Evolutionary conservation across 495 filamentous ascomycete genomes (phyloP), one percentile per base, ranked within the genome.

Genomic region (Talaromyces borbonicus): DNA sequence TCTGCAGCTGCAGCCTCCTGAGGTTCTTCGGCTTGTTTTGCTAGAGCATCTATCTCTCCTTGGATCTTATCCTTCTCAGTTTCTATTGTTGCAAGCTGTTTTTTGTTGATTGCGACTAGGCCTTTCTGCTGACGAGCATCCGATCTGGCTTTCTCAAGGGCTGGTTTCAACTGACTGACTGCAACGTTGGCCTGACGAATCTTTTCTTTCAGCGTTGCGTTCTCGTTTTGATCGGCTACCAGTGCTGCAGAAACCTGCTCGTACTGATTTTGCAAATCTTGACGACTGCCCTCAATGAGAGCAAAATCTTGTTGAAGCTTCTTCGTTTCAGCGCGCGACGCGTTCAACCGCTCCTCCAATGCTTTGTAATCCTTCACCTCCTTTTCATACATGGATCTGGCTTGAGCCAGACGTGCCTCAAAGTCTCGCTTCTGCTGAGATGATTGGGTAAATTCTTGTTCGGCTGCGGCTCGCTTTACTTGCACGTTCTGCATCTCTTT

Each of bases 401-500:
- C 79, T 54, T 92, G 86, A 1, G 84, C 75, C 20, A 98, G 72
- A 14, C 93, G 83, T 23, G 79, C 67, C 65, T 98, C 92, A 52
- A 98, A 90, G 49, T 93, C 85, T 44, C 81, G 81, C 68, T 96
- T 98, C 58, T 96, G 90, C 25, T 78, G 73, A 15, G 72, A 85
- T 24, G 83, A 79, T 47, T 87, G 81, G 47, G 77, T 81, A 38
- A 98, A 61, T 31, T 90, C 83, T 42, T 81, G 80, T 60, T 95
- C 87, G 2, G 84, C 82, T 5, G 80, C 77, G 2, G 67, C 72
- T 32, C 85, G 79, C 63, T 95, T 89, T 29, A 69, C 76, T 56
- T 93, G 89, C 4, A 95, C 81, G 48, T 87, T 87, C 59, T 92
- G 84, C 76, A 95, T 95, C 69, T 98, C 88, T 60, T 84, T 92